Base-by-base conservation (phyloP, 768 basidiomycete genomes). In the Lentinula sp. region DNA sequence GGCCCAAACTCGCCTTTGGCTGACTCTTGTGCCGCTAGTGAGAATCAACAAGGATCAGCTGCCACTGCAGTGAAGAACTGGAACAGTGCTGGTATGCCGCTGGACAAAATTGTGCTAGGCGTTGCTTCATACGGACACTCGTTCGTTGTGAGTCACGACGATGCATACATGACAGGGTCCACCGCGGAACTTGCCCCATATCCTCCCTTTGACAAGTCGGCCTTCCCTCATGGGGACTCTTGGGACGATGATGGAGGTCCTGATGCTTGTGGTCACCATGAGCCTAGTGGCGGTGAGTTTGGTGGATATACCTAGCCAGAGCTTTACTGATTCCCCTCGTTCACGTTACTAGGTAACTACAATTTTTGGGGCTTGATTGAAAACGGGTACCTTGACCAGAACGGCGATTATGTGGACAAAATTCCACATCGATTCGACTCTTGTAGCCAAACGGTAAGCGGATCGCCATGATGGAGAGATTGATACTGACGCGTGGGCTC, bases 91-190 rank as follows among this genome's bases (percentile, higher is more conserved):
- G 91, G 91, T 37, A 83, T 98, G 69, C 90, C 94, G n/a, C 71
- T 77, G 9, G 69, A 77, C 53, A 68, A 80, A 62, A 82, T 96
- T 56, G 84, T 93, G 13, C 82, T 98, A 42, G 95, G 92, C 56
- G 87, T 98, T 0, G 81, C 94, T 2, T 75, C 84, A 6, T 95
- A 93, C 70, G 92, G 92, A 0, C 93, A 95, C 74, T 83, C 89
- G 18, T 95, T 79, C 81, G 67, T 71, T 51, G 89, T 91, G 57
- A 60, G 66, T 6, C 66, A 67, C 28, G 67, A 68, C 4, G 66
- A 72, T 37, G 88, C 89, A 0, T 75, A 83, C 67, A 67, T 74
- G n/a, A 54, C 65, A 2, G 74, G 76, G 15, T 74, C 78, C 28
- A 67, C 67, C 7, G 74, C 67, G 10, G 46, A 64, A 9, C 69